Conservation (phyloP, 2,329 filamentous ascomycete genomes). For the Periconia sp. region DNA sequence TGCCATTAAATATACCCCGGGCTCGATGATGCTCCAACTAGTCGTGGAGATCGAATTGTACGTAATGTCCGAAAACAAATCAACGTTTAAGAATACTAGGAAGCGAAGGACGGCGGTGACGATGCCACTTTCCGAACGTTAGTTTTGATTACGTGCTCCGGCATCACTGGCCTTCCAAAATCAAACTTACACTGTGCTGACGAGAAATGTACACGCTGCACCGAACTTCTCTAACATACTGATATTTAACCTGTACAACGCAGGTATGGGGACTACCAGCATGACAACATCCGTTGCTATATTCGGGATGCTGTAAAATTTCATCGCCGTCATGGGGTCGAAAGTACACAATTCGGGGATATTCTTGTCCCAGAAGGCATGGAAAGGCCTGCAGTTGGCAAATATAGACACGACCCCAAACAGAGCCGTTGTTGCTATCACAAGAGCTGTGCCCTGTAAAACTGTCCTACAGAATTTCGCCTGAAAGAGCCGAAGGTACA, state of each 20-base stretch:
- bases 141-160: not conserved
- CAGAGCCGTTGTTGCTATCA: constrained; percentile 13
- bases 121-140: constrained; percentile 14
- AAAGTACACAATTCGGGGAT: constrained; percentile 12
- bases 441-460: constrained; percentile 11
- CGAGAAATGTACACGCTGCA: constrained; percentile 18
- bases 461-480: constrained; percentile 5
- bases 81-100: constrained; percentile 12
- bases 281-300: constrained; percentile 42
- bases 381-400: constrained; percentile 17
- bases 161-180: not conserved
- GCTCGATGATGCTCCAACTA: constrained; percentile 22
- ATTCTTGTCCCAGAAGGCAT: constrained; percentile 12
- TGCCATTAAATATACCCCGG: constrained; percentile 20
- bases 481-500: constrained; percentile 22
- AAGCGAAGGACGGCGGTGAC: constrained; percentile 19
- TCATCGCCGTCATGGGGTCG: constrained; percentile 12
- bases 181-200: constrained; percentile 19
- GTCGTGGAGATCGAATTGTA: constrained; percentile 14
- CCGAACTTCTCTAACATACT: constrained; percentile 15
- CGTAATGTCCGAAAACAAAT: constrained; percentile 17
- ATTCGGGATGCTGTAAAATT: constrained; percentile 36
- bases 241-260: constrained; percentile 33
- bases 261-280: constrained; percentile 38
- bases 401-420: constrained; percentile 14